These are phyloP conservation scores for Alternaria arbusti DNA, from an alignment of 2,329 filamentous ascomycete genomes.

Conservation along the genomic window DNA sequence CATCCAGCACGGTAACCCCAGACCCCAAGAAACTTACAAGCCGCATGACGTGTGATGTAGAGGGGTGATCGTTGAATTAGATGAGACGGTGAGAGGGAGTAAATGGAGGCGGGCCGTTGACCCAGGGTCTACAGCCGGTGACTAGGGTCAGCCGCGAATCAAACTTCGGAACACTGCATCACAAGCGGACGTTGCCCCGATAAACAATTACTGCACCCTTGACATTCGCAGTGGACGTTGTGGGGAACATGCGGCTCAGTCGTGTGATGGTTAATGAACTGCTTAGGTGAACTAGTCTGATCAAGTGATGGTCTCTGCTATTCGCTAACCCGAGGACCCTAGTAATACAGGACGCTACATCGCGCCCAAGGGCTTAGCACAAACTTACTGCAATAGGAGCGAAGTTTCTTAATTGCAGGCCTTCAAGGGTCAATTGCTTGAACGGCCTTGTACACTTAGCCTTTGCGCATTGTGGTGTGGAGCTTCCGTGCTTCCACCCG, in stretches of 20 bases:
- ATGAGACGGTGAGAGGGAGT: constrained; percentile 28
- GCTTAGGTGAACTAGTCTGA: not conserved
- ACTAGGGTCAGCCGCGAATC: constrained; percentile 32
- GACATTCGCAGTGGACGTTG: constrained; percentile 5
- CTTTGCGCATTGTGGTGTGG: not conserved
- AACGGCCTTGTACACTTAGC: not conserved
- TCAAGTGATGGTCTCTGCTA: not conserved
- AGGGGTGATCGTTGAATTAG: constrained; percentile 33
- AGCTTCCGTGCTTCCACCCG: not conserved
- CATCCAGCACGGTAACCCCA: not conserved
- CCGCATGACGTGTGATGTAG: constrained; percentile 24
- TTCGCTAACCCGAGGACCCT: not conserved
- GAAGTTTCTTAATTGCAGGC: not conserved
- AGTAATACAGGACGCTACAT: not conserved
- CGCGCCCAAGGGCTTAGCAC: not conserved
- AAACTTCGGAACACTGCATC: constrained; percentile 21
- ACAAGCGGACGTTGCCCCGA: constrained; percentile 12
- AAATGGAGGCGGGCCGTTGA: constrained; percentile 41
- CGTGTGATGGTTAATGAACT: constrained; percentile 1
- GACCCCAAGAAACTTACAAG: constrained; percentile 1
- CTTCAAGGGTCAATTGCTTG: not conserved
- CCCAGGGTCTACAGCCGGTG: constrained; percentile 35
- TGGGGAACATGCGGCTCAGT: constrained; percentile 22
- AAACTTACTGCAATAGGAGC: not conserved
- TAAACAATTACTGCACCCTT: constrained; percentile 19